A percentile compares a stretch with the other conserved stretches of the same genome.
phyloP scores from a whole-genome alignment of 441 rosid genomes.

The Raphanus hybrid region DNA sequence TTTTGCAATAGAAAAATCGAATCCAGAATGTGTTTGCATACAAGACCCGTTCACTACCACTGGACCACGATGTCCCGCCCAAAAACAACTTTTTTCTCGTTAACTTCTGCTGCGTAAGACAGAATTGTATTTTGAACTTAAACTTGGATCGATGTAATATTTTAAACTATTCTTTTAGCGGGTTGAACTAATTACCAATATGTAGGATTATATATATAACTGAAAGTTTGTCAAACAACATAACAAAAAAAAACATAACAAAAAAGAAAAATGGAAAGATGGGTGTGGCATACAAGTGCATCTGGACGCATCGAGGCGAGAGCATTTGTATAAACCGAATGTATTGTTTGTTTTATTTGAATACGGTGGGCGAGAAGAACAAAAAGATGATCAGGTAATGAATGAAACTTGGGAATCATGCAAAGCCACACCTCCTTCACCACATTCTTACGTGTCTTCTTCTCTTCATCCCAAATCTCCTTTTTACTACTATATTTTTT shows the following conservation, averaged over 20 bases:
- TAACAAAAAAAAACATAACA: background rate
- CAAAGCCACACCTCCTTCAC: constrained; percentile 66
- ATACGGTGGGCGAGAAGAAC: constrained; percentile 22
- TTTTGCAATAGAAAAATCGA: too few species aligned
- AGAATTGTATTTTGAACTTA: too few species aligned
- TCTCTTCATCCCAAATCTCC: constrained; percentile 14
- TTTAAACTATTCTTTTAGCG: background rate
- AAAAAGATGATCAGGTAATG: constrained; percentile 22
- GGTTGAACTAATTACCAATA: background rate
- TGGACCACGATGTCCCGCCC: too few species aligned
- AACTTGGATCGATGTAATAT: too few species aligned
- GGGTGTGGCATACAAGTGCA: constrained; percentile 7
- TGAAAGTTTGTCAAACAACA: background rate
- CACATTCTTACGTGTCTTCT: constrained; percentile 58
- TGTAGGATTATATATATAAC: background rate
- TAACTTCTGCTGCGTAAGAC: too few species aligned
- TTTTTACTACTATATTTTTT: constrained; percentile 25
- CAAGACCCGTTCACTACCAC: too few species aligned
- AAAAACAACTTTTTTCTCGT: too few species aligned
- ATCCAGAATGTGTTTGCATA: too few species aligned
- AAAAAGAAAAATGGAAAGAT: background rate
- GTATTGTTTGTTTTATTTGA: constrained; percentile 17
- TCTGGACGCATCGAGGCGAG: background rate
- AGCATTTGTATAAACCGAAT: constrained; percentile 40
- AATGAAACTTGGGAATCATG: constrained; percentile 77